Conservation (phyloP, 345 rosid species). For the Hypericum perforatum region DNA sequence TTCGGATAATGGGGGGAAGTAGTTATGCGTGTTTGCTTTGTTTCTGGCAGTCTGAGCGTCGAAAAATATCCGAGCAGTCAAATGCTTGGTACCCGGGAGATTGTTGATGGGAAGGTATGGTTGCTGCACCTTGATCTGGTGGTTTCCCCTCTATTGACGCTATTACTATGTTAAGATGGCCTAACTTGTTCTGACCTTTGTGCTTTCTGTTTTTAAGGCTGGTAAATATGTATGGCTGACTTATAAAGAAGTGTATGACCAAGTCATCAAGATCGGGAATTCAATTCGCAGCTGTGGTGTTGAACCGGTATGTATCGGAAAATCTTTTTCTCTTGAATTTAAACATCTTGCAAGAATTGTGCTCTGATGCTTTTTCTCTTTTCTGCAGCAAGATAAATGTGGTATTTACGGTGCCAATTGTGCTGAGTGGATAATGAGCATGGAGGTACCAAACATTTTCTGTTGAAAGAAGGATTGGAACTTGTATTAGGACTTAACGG, state of each 20-base stretch:
- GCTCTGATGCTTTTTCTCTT: conserved; percentile 1
- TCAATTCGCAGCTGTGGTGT: conserved; percentile 74
- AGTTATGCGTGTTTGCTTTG: background rate
- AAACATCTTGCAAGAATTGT: background rate
- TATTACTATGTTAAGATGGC: background rate
- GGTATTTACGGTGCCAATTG: conserved; percentile 91
- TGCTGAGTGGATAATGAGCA: conserved; percentile 90
- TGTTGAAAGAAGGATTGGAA: background rate
- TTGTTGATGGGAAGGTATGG: conserved; percentile 62
- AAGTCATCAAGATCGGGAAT: conserved; percentile 74
- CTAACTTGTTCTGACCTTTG: background rate
- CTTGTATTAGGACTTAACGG: background rate
- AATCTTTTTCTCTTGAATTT: background rate
- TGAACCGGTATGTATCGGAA: conserved; percentile 45
- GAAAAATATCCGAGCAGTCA: conserved; percentile 61
- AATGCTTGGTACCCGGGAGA: conserved; percentile 86
- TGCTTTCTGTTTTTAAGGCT: conserved; percentile 37
- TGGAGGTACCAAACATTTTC: conserved; percentile 56
- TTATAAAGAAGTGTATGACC: conserved; percentile 66
- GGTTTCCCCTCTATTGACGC: too few relatives aligned
- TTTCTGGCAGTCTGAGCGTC: conserved; percentile 50
- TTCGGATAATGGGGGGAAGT: too few relatives aligned
- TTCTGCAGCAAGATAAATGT: conserved; percentile 61
- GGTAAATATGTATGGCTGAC: conserved; percentile 84
- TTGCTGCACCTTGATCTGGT: background rate